A percentile compares a stretch with the other conserved stretches of the same genome.
Conservation (phyloP, 164 flowering plant species). For the Warburgia ugandensis region DNA sequence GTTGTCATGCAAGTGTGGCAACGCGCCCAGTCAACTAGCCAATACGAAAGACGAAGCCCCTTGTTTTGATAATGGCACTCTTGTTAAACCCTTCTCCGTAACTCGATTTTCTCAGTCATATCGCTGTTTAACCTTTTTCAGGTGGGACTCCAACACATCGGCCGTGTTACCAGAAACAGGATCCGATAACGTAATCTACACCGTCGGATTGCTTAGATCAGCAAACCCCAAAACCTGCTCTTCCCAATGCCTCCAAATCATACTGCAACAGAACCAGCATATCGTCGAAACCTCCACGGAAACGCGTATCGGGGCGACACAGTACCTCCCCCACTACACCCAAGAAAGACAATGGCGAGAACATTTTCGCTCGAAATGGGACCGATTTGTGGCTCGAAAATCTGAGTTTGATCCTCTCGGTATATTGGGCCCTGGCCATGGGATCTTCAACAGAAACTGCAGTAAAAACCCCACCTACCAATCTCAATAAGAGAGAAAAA, state of each 20-base stretch:
- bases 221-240: slow-evolving; percentile 15
- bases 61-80: no score
- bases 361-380: slow-evolving; percentile 78
- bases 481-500: no score
- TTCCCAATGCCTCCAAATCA: slow-evolving; percentile 12
- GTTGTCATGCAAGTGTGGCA: no score
- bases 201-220: slow-evolving; percentile 24
- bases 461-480: no score
- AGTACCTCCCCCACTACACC: slow-evolving; percentile 64
- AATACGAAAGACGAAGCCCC: no score
- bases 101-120: not conserved
- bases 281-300: slow-evolving; percentile 12
- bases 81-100: no score
- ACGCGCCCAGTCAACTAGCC: no score
- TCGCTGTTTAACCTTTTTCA: no score
- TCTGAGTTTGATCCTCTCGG: slow-evolving; percentile 64
- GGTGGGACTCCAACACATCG: slow-evolving; percentile 27
- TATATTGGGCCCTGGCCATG: slow-evolving; percentile 80
- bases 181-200: slow-evolving; percentile 11
- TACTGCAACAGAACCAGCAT: slow-evolving; percentile 14
- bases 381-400: slow-evolving; percentile 50
- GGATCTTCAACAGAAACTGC: slow-evolving; percentile 50
- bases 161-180: slow-evolving; percentile 21
- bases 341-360: slow-evolving; percentile 56
- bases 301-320: slow-evolving; percentile 48